These are phyloP conservation scores for Erucastrum elatum DNA, from an alignment of 345 rosid species.

Conservation along the genomic window DNA sequence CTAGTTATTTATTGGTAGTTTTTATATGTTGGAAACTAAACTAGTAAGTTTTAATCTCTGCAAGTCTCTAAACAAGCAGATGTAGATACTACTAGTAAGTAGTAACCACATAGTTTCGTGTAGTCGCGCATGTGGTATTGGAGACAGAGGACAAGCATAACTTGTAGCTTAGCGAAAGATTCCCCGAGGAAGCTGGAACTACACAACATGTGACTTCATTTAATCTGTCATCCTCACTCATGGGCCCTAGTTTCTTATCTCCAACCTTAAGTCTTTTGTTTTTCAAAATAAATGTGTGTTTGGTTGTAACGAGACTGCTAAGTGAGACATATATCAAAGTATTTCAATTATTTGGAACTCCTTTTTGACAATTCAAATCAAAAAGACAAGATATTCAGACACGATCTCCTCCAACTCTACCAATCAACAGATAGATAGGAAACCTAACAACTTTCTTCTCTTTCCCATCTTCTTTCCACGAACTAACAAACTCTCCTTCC, in stretches of 20 bases:
- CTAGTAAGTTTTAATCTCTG: background rate
- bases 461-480: slow-evolving; percentile 56
- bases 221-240: background rate
- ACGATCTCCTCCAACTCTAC: slow-evolving; percentile 55
- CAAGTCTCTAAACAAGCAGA: background rate
- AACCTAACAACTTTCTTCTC: slow-evolving; percentile 46
- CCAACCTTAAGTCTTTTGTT: background rate
- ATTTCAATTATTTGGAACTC: background rate
- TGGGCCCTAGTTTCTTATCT: background rate
- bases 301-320: background rate
- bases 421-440: slow-evolving; percentile 69
- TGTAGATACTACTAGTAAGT: background rate
- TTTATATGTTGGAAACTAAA: background rate
- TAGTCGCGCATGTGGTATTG: background rate
- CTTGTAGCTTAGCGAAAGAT: slow-evolving; percentile 9
- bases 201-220: background rate
- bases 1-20: background rate
- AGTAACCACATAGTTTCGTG: background rate
- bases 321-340: background rate
- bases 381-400: background rate
- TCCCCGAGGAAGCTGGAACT: slow-evolving; percentile 29
- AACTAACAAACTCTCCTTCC: slow-evolving; percentile 43
- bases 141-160: background rate
- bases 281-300: background rate
- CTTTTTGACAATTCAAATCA: background rate